A percentile compares a stretch with the other conserved stretches of the same genome.
These are phyloP conservation scores for Onygenales sp. DNA, from an alignment of 2,329 filamentous ascomycete genomes.

Conservation along the genomic window DNA sequence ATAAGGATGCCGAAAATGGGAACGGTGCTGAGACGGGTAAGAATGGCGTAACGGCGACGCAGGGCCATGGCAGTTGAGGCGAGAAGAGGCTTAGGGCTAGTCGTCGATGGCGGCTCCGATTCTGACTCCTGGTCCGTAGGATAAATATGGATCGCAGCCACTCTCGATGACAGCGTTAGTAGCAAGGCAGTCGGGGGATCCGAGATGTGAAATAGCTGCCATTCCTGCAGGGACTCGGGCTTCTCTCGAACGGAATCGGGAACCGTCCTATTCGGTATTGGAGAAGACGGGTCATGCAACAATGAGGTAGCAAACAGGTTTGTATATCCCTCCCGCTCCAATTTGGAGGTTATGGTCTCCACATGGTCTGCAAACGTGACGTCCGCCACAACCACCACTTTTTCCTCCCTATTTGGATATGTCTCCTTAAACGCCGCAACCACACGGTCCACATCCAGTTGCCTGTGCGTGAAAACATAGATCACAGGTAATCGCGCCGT, in stretches of 20 bases:
- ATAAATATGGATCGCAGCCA: conserved; percentile 69
- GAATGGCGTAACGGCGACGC: conserved; percentile 76
- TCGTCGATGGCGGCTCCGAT: conserved; percentile 9
- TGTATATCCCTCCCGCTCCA: conserved; percentile 58
- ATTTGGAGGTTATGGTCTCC: conserved; percentile 41
- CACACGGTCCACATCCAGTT: conserved; percentile 53
- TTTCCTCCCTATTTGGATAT: conserved; percentile 55
- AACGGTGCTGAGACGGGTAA: conserved; percentile 69
- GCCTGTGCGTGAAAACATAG: conserved; percentile 74
- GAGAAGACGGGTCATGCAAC: conserved; percentile 65
- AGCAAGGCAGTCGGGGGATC: conserved; percentile 73
- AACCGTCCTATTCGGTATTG: conserved; percentile 74
- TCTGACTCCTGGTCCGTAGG: conserved; percentile 39
- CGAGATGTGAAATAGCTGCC: conserved; percentile 77
- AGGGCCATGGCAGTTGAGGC: conserved; percentile 50
- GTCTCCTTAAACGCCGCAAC: conserved; percentile 55
- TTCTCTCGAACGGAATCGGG: conserved; percentile 40
- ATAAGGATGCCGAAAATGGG: conserved; percentile 89
- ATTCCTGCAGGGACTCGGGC: conserved; percentile 47
- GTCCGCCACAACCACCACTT: conserved; percentile 77
- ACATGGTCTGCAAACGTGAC: conserved; percentile 77
- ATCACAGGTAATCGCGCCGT: conserved; percentile 80
- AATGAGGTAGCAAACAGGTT: conserved; percentile 62
- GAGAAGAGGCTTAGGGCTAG: conserved; percentile 33
- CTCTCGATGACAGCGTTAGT: conserved; percentile 74